Percentiles rank a stretch among this genome's conserved stretches.
Evolutionary conservation across 305 asterid genomes (phyloP).

Genomic region (Rubia tinctorum): DNA sequence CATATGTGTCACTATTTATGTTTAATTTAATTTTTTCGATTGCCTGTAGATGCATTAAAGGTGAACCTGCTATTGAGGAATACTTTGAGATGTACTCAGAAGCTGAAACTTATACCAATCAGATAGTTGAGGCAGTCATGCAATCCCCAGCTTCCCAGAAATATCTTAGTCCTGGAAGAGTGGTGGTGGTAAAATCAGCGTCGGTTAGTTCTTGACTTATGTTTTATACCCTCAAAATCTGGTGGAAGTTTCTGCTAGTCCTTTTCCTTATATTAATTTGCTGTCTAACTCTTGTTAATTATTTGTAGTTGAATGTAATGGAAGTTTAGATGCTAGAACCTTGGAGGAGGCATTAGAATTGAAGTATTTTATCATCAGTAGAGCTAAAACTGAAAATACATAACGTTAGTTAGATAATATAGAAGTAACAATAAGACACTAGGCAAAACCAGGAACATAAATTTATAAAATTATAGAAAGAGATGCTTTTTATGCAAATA

Average conservation of each 20-base stretch:
- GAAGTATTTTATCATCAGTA: background rate
- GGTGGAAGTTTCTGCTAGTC: conserved; percentile 6
- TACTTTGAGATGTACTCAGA: conserved; percentile 71
- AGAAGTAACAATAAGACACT: background rate
- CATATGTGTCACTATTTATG: conserved; percentile 1
- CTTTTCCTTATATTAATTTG: background rate
- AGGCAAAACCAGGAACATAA: background rate
- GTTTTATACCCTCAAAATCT: background rate
- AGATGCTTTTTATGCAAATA: background rate
- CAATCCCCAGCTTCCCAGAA: conserved; percentile 65
- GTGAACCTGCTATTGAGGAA: conserved; percentile 97
- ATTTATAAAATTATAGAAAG: background rate
- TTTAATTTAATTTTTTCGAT: conserved; percentile 4
- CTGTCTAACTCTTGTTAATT: background rate
- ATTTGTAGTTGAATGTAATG: background rate
- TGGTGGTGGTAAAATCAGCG: conserved; percentile 78
- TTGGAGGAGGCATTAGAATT: background rate
- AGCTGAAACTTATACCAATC: conserved; percentile 53
- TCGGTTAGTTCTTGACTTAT: conserved; percentile 42
- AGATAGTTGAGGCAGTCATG: conserved; percentile 71
- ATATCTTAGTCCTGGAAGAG: conserved; percentile 75
- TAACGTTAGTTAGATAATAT: background rate
- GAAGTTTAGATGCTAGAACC: background rate
- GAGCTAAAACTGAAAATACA: background rate
- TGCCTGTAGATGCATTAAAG: conserved; percentile 82